Evolutionary conservation across 768 basidiomycete genomes (phyloP).

Genomic region (Calocybe cyanea): DNA sequence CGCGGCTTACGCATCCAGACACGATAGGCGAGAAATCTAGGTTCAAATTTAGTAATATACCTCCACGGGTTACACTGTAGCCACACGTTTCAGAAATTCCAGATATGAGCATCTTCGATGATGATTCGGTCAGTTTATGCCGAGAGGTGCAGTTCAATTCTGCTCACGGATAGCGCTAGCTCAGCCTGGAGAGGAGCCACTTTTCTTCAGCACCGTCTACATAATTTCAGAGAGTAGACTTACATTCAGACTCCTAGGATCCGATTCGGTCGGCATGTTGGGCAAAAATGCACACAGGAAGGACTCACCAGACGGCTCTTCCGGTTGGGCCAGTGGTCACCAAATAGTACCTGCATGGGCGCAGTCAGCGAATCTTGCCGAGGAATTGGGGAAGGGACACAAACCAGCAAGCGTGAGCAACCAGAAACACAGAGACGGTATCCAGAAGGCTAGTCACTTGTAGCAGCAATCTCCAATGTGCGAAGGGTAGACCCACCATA

Average conservation of each 20-base stretch:
- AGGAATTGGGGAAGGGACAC: background rate
- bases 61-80: background rate
- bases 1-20: slow-evolving; percentile 26
- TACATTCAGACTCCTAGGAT: slow-evolving; percentile 29
- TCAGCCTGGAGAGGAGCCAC: slow-evolving; percentile 15
- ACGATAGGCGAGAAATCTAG: slow-evolving; percentile 27
- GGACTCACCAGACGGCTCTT: slow-evolving; percentile 25
- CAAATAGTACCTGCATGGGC: slow-evolving; percentile 21
- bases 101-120: slow-evolving; percentile 30
- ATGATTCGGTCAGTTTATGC: background rate
- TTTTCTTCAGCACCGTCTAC: background rate
- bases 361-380: background rate
- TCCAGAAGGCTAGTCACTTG: slow-evolving; percentile 21
- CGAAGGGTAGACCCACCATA: slow-evolving; percentile 17
- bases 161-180: slow-evolving; percentile 24
- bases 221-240: background rate
- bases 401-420: slow-evolving; percentile 27
- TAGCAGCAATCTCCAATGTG: background rate
- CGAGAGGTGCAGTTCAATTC: too few species aligned
- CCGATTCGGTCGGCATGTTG: background rate
- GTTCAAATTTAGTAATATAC: background rate
- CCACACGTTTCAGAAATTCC: slow-evolving; percentile 28
- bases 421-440: slow-evolving; percentile 25
- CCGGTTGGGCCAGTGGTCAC: slow-evolving; percentile 19
- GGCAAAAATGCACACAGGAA: background rate